Evolutionary conservation across 2,329 filamentous ascomycete species (phyloP), one percentile per base, ranked within the genome.

Genomic region (Aspergillus tanneri): DNA sequence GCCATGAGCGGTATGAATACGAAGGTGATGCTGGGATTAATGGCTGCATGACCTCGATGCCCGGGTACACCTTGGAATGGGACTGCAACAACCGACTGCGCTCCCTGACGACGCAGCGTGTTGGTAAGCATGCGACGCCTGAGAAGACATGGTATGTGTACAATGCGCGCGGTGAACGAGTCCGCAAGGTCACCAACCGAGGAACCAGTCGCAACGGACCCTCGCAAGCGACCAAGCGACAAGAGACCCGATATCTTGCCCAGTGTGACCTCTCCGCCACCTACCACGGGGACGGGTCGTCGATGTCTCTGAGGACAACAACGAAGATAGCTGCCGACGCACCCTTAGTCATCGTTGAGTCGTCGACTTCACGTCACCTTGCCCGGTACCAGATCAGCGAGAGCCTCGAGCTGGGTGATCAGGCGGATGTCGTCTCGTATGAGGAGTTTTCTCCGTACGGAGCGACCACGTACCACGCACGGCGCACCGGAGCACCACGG

Each of bases 21-120:
- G n/a, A n/a, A n/a, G n/a, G n/a, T n/a, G n/a, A n/a, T n/a, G n/a
- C n/a, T n/a, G n/a, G n/a, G n/a, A n/a, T n/a, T n/a, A n/a, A n/a
- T n/a, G 37, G 37, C 6, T 40, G 37, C 16, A 40, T 25, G 37
- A 40, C 37, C 21, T 40, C 37, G 37, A 40, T 40, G 37, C 19
- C 37, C 12, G 37, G 37, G 16, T 11, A 12, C 4, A 7, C 22
- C n/a, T n/a, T n/a, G n/a, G n/a, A n/a, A 6, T 40, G 37, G 37
- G 37, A 40, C 22, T 19, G 16, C 12, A 6, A 11, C 11, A 11
- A 40, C 5, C 37, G 18, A 5, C 23, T 40, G 21, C 19, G 37
- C 9, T 4, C 6, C 5, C 5, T 5, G 4, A 9, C 37, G 5
- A 12, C 19, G 4, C 37, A 40, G 22, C 6, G 6, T 7, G 19